Evolutionary conservation across 768 basidiomycete genomes (phyloP), one percentile per base, ranked within the genome.

Genomic region (Boletus speciosus): DNA sequence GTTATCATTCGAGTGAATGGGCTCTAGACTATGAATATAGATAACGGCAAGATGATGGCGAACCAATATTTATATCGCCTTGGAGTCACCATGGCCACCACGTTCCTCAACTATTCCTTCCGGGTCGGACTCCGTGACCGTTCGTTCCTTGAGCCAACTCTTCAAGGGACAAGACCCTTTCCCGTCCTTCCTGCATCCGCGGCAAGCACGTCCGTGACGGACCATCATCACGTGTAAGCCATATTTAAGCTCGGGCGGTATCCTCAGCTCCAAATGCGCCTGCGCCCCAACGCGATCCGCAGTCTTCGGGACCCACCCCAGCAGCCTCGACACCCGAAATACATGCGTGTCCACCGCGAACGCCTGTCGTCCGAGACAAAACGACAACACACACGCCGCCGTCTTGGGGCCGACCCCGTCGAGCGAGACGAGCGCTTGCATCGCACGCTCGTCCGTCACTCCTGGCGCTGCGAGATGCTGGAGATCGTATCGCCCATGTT

Each of bases 281-380:
- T 84, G 83, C 1, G 83, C 73, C 6, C 72, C 71, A 2, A 84
- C 74, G 1, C 80, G 66, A 61, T 82, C 76, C 15, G 81, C 77
- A 25, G 52, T 61, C 48, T 59, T 45, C 4, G 76, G 76, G n/a
- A 76, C 72, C 76, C 76, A 77, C 4, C 73, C 74, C 19, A 68
- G 45, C 49, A 84, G 52, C 48, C 71, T 79, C 65, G 75, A 76
- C 51, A 84, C 63, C 14, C 83, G 72, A 60, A 76, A 84, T 25
- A 85, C 78, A 56, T 84, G 83, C 8, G 84, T 85, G 55, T 85
- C 83, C 46, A 85, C 84, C 1, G 84, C 81, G 52, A 85, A 84
- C 0, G 81, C 79, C 42, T 80, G 73, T n/a, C 83, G 72, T 5
- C 78, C 81, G 7, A 85, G 71, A 57, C 81, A 82, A 64, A 85